Evolutionary conservation across 257 asterid species (phyloP).

Genomic region (Misopates orontium): DNA sequence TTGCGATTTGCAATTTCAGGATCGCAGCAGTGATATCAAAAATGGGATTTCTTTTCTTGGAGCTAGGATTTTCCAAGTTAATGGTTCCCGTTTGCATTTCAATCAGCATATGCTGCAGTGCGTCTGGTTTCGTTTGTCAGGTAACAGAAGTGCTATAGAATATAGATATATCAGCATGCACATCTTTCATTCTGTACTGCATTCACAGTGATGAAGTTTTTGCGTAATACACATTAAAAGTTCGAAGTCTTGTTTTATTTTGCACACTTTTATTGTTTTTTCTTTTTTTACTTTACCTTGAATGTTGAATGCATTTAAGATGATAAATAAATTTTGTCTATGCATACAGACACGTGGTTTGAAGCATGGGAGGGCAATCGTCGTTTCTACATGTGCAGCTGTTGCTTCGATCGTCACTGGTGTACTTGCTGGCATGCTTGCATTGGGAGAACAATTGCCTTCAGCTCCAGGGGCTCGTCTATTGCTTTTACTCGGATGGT

Average conservation of each 20-base stretch:
- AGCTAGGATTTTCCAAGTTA: conserved; percentile 81
- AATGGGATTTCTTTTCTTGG: conserved; percentile 91
- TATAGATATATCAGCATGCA: not conserved
- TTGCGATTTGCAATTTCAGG: conserved; percentile 46
- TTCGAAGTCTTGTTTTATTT: too few species aligned
- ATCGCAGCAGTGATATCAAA: conserved; percentile 88
- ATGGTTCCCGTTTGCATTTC: conserved; percentile 76
- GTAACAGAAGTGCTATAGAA: conserved; percentile 32
- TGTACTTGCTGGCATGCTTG: conserved; percentile 96
- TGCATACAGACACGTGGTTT: conserved; percentile 76
- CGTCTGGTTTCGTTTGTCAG: conserved; percentile 88
- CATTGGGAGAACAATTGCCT: conserved; percentile 87
- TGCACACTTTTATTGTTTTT: not conserved
- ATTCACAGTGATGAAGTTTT: too few species aligned
- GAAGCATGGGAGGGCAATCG: conserved; percentile 98
- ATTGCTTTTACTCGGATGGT: conserved; percentile 90
- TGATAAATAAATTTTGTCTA: not conserved
- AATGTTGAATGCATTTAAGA: not conserved
- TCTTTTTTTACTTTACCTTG: not conserved
- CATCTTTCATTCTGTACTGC: too few species aligned
- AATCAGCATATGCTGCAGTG: conserved; percentile 85
- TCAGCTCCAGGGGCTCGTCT: conserved; percentile 79
- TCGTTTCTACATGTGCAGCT: conserved; percentile 97
- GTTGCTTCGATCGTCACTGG: conserved; percentile 98
- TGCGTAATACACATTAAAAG: too few species aligned